Conservation (phyloP, 192 early-diverging fungal genomes). For the Entomortierella lignicola region DNA sequence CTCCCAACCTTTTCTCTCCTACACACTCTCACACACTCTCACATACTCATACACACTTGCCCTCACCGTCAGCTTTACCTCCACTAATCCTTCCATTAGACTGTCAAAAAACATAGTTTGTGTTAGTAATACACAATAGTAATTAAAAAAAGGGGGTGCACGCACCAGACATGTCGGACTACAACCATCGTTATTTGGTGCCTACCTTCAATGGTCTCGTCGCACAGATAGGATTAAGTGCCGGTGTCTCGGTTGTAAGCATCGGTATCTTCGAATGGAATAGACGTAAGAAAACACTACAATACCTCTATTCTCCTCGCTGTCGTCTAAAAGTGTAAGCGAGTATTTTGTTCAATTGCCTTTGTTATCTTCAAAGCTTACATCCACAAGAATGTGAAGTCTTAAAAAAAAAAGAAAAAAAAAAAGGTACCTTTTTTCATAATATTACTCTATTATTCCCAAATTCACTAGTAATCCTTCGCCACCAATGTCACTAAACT, state of each 20-base stretch:
- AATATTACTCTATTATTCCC: not conserved
- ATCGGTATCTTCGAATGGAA: conserved; percentile 64
- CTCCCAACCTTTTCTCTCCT: not conserved
- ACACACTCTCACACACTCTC: not conserved
- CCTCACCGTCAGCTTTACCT: not conserved
- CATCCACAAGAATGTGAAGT: not conserved
- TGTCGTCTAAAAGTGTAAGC: conserved; percentile 57
- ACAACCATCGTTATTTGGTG: conserved; percentile 29
- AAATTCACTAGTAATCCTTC: conserved; percentile 55
- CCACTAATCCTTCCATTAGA: no score
- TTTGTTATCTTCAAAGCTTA: no score
- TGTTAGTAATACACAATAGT: no score
- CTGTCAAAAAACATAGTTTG: no score
- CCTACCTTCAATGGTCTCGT: conserved; percentile 64
- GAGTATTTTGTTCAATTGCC: no score
- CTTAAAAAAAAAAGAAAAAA: not conserved
- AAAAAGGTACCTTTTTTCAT: not conserved
- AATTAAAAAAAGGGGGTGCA: no score
- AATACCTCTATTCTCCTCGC: conserved; percentile 62
- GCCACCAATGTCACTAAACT: conserved; percentile 57
- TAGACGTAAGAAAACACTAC: conserved; percentile 59
- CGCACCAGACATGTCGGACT: conserved; percentile 34
- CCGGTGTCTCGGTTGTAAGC: conserved; percentile 57
- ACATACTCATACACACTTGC: not conserved
- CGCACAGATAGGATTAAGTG: conserved; percentile 63